Evolutionary conservation across 2,329 filamentous ascomycete species (phyloP), one percentile per base, ranked within the genome.

Genomic region (Neospermospora avenae): DNA sequence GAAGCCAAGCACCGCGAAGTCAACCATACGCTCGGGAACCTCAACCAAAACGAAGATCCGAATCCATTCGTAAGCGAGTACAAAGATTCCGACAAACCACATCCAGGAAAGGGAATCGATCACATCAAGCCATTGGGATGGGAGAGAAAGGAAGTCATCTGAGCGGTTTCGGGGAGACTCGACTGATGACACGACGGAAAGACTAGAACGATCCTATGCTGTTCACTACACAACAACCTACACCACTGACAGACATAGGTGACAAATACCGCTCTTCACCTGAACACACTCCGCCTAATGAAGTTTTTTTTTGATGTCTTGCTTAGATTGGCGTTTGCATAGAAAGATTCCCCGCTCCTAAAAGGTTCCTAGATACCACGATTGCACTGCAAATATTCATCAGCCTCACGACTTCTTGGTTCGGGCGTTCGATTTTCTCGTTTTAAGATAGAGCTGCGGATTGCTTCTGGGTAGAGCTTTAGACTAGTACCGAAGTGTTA

Each of bases 1-100:
- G 92, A 96, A 75, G 90, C 90, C 3, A 90, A 90, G 73, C 92
- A 96, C 72, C 58, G 95, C 35, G 95, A 96, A 71, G 93, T 98
- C 68, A 98, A 99, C 76, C 95, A 99, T 74, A 98, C 95, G 0
- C 77, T 99, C 44, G 86, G 89, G 55, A 98, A 98, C 72, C 79
- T 99, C 88, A 63, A 96, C 67, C 91, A 95, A 72, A 86, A 84
- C 55, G 81, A 86, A 35, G 95, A 99, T 71, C 93, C 93, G 1
- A 99, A 99, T 71, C 95, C 95, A 2, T 99, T 95, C 71, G 88
- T 91, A 48, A 90, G 87, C 74, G 82, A 86, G 68, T 97, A 93
- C 78, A 91, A 89, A 75, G 84, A 91, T 63, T 78, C 79, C 14
- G 77, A 77, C 4, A 79, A 80, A 63, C 83, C 85, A 24, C 91